A percentile compares a stretch with the other conserved stretches of the same genome.
Conservation (phyloP, 305 asterid genomes). For the Caryopteris hybrid region DNA sequence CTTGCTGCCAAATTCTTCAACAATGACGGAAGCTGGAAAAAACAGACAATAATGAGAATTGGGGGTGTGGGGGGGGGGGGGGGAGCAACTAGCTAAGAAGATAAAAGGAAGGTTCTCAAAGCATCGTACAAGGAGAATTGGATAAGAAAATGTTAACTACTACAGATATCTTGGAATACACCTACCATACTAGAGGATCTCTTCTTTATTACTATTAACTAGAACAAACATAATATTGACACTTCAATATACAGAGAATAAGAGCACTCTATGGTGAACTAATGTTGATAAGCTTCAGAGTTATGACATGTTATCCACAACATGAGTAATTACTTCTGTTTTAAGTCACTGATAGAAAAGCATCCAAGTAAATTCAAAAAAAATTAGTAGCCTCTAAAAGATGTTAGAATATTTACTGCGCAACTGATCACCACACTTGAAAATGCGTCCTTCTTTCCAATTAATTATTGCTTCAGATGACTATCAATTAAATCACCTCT, state of each 20-base stretch:
- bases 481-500: conserved; percentile 17
- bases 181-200: neutral
- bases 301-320: conserved; percentile 2
- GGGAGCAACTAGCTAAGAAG: conserved; percentile 6
- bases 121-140: conserved; percentile 11
- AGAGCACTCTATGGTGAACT: neutral
- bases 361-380: neutral
- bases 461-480: conserved; percentile 13
- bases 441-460: neutral
- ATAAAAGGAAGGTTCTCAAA: neutral
- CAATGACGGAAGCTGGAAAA: conserved; percentile 70
- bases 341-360: neutral
- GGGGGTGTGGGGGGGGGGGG: neutral
- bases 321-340: neutral
- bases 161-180: conserved; percentile 4
- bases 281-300: conserved; percentile 2
- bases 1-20: conserved; percentile 77
- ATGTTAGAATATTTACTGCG: neutral
- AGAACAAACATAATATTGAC: neutral
- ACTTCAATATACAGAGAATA: neutral
- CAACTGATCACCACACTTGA: conserved; percentile 1
- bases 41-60: conserved; percentile 15
- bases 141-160: neutral
- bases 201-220: neutral
- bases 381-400: conserved; percentile 4